A percentile compares a stretch with the other conserved stretches of the same genome.
These are phyloP conservation scores for Eimeria maxima DNA, from an alignment of 169 alveolate genomes.

Conservation along the genomic window DNA sequence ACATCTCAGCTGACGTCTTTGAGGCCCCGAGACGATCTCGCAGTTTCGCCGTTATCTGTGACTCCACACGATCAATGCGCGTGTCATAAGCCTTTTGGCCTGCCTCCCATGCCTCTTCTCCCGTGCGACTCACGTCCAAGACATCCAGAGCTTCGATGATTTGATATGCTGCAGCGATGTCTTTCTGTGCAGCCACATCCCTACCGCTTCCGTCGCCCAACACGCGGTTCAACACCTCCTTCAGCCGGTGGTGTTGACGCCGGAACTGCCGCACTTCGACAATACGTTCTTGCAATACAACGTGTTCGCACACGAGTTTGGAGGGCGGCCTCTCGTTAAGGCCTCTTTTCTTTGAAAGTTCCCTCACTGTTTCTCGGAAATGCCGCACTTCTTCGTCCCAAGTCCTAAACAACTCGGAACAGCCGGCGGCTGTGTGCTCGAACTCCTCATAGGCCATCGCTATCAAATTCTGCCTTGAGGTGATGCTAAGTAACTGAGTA, in stretches of 20 bases:
- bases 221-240: conserved; percentile 92
- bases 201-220: conserved; percentile 86
- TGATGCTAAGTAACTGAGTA: conserved; percentile 90
- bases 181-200: conserved; percentile 89
- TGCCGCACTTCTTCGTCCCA: conserved; percentile 97
- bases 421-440: conserved; percentile 82
- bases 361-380: conserved; percentile 93
- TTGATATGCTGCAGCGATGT: conserved; percentile 93
- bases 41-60: conserved; percentile 95
- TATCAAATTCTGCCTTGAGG: conserved; percentile 70
- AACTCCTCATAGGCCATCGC: conserved; percentile 51
- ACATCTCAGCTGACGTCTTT: conserved; percentile 97
- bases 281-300: conserved; percentile 92
- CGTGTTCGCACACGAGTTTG: conserved; percentile 93
- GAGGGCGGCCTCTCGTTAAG: conserved; percentile 92
- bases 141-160: conserved; percentile 88
- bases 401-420: conserved; percentile 93
- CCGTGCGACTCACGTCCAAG: conserved; percentile 87
- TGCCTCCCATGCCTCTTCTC: conserved; percentile 86
- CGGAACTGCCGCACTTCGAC: conserved; percentile 95
- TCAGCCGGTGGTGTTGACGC: conserved; percentile 96
- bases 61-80: conserved; percentile 97
- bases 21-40: conserved; percentile 98
- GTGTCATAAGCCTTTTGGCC: conserved; percentile 91
- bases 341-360: conserved; percentile 92